Evolutionary conservation across 495 filamentous ascomycete genomes (phyloP).

Genomic region (Xylaria palmicola): DNA sequence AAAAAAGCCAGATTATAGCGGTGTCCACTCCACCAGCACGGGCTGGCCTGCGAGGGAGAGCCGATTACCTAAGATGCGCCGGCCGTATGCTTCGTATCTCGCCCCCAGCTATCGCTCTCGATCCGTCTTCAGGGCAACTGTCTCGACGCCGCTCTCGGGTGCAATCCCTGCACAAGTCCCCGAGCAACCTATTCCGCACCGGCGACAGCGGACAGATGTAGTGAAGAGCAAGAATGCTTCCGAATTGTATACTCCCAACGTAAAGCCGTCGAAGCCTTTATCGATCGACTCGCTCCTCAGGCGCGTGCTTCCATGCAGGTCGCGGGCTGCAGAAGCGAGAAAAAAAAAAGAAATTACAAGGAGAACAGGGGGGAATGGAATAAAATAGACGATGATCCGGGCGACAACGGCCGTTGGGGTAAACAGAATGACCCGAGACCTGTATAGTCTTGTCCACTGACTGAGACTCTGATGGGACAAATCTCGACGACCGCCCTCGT

Average conservation of each 20-base stretch:
- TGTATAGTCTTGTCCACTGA: background rate
- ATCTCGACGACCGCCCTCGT: slow-evolving; percentile 2
- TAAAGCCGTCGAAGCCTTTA: background rate
- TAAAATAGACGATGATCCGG: background rate
- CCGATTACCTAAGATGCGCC: slow-evolving; percentile 10
- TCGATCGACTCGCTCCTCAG: no score
- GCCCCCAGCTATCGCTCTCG: background rate
- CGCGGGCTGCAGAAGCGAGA: background rate
- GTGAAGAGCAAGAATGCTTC: background rate
- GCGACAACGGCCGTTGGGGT: background rate
- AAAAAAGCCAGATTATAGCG: slow-evolving; percentile 4
- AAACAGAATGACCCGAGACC: background rate
- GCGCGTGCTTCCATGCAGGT: slow-evolving; percentile 6
- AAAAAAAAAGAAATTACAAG: background rate
- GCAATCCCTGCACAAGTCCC: background rate
- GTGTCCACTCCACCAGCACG: slow-evolving; percentile 16
- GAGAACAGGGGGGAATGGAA: background rate
- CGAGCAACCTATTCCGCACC: background rate
- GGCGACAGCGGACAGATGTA: background rate
- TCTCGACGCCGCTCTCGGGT: background rate
- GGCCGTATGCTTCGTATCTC: background rate
- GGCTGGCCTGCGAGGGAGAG: background rate
- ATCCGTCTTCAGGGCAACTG: background rate
- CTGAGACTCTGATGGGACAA: background rate
- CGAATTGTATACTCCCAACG: background rate